Percentiles rank a stretch among this genome's conserved stretches.
These are phyloP conservation scores for Linnemannia zychae DNA, from an alignment of 192 early-diverging fungal genomes.

Conservation along the genomic window DNA sequence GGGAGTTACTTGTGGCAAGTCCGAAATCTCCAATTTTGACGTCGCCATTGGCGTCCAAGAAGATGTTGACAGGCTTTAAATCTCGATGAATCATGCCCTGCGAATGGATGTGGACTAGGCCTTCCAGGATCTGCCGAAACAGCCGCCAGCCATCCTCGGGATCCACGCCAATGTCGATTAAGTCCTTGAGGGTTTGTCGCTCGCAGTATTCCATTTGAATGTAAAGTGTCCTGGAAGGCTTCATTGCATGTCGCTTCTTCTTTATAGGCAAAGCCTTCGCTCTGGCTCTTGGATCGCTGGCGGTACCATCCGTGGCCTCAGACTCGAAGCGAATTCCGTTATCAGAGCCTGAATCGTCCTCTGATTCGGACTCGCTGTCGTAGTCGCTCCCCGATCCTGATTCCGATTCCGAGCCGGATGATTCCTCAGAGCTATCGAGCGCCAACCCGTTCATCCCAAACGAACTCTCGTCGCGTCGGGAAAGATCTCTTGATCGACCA, in stretches of 20 bases:
- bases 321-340: conserved; percentile 56
- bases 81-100: conserved; percentile 93
- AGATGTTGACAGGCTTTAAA: conserved; percentile 90
- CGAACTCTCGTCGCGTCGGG: conserved; percentile 42
- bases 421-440: conserved; percentile 48
- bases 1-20: conserved; percentile 69
- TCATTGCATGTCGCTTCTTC: conserved; percentile 24
- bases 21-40: conserved; percentile 84
- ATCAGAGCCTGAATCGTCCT: conserved; percentile 52
- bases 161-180: conserved; percentile 84
- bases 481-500: conserved; percentile 38
- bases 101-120: conserved; percentile 89
- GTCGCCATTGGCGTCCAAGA: conserved; percentile 75
- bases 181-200: conserved; percentile 87
- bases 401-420: conserved; percentile 21
- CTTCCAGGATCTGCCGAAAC: conserved; percentile 93
- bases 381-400: conserved; percentile 44
- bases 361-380: conserved; percentile 26
- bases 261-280: background rate
- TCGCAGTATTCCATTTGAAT: conserved; percentile 99
- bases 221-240: conserved; percentile 75
- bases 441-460: conserved; percentile 56
- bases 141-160: conserved; percentile 87
- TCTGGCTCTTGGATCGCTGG: background rate
- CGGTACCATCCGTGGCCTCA: conserved; percentile 32